A percentile compares a stretch with the other conserved stretches of the same genome.
phyloP scores from a whole-genome alignment of 2,329 filamentous ascomycete species.

The Bipolaris oryzae region DNA sequence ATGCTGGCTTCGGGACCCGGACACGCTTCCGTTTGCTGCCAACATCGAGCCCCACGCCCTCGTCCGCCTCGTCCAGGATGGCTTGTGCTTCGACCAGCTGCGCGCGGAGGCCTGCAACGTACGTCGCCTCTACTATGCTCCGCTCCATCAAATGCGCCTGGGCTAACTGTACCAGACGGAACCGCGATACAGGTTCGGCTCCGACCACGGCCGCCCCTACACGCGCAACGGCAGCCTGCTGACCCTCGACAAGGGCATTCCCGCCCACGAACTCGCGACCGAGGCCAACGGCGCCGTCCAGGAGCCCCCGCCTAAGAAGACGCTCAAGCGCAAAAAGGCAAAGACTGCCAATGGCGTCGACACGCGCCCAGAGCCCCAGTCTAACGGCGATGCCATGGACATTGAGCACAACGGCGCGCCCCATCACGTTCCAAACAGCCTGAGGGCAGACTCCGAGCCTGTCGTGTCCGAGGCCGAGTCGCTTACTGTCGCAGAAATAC shows the following conservation, averaged over 20 bases:
- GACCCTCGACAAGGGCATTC: conserved; percentile 45
- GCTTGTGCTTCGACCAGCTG: conserved; percentile 58
- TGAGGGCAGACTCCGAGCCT: conserved; percentile 46
- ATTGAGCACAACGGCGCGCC: conserved; percentile 47
- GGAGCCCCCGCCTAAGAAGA: conserved; percentile 41
- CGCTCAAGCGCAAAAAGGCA: conserved; percentile 44
- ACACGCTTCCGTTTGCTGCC: conserved; percentile 65
- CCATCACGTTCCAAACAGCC: conserved; percentile 37
- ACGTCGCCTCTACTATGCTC: conserved; percentile 17
- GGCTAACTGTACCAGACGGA: conserved; percentile 37
- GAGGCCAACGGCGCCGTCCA: conserved; percentile 42
- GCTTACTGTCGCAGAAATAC: conserved; percentile 45
- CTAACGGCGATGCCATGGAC: conserved; percentile 57
- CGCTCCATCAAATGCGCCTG: neutral
- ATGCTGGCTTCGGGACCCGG: conserved; percentile 67
- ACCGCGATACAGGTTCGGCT: conserved; percentile 46
- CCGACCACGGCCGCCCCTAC: conserved; percentile 49
- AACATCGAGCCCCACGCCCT: conserved; percentile 65
- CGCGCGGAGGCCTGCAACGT: conserved; percentile 46
- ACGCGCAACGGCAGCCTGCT: conserved; percentile 47
- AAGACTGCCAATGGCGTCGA: conserved; percentile 43
- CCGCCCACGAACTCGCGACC: conserved; percentile 42
- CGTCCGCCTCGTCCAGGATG: conserved; percentile 67
- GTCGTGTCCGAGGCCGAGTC: conserved; percentile 47
- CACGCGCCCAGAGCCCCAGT: conserved; percentile 38